Evolutionary conservation across 495 filamentous ascomycete genomes (phyloP).

Genomic region (Bacidia gigantensis): DNA sequence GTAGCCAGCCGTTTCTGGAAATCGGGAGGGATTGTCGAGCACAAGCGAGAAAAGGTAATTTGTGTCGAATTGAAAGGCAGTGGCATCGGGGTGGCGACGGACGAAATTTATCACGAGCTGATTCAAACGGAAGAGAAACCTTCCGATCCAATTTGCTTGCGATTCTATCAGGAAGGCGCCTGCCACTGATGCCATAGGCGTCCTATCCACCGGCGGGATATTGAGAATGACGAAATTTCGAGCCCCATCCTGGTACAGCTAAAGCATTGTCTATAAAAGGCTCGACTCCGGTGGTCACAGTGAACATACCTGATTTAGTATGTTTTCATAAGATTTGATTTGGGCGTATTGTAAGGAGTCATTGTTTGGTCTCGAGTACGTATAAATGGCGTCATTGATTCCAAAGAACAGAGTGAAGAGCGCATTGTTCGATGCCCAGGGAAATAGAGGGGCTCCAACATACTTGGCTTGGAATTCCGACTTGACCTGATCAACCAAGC

Average conservation of each 20-base stretch:
- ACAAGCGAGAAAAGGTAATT: slow-evolving; percentile 37
- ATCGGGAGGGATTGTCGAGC: slow-evolving; percentile 37
- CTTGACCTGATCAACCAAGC: slow-evolving; percentile 27
- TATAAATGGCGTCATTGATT: slow-evolving; percentile 29
- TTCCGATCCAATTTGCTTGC: slow-evolving; percentile 15
- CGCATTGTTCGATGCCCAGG: slow-evolving; percentile 23
- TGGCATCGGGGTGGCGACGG: slow-evolving; percentile 12
- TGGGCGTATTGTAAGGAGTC: slow-evolving; percentile 33
- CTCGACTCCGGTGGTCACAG: neutral
- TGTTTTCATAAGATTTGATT: slow-evolving; percentile 39
- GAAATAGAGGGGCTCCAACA: slow-evolving; percentile 13
- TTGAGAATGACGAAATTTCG: slow-evolving; percentile 65
- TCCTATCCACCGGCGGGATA: slow-evolving; percentile 56
- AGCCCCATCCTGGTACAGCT: slow-evolving; percentile 50
- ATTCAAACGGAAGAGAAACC: slow-evolving; percentile 15
- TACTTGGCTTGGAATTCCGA: slow-evolving; percentile 30
- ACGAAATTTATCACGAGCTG: slow-evolving; percentile 13
- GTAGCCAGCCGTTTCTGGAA: slow-evolving; percentile 29
- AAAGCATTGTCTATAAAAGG: neutral
- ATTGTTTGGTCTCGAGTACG: slow-evolving; percentile 28
- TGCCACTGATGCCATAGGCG: slow-evolving; percentile 7
- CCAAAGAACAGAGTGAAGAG: slow-evolving; percentile 32
- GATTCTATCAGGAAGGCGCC: slow-evolving; percentile 3
- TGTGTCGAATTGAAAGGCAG: slow-evolving; percentile 29
- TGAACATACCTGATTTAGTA: slow-evolving; percentile 32